Conservation (phyloP, 805 yeast species). For the Ogataea neopini region DNA sequence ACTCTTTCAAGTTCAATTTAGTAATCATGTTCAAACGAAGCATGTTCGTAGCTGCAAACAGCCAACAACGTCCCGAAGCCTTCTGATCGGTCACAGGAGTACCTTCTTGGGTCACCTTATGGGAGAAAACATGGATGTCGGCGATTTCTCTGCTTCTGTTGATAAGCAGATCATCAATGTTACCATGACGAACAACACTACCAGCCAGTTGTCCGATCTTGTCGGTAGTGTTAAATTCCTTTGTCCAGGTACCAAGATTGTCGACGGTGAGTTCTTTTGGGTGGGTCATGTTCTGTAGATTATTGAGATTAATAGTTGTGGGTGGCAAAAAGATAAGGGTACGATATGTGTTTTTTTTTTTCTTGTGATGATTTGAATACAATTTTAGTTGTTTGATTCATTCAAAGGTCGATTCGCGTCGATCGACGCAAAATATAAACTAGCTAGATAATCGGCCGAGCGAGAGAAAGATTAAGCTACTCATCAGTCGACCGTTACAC, state of each 20-base stretch:
- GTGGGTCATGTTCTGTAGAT: slow-evolving; percentile 10
- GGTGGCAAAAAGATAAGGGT: background rate
- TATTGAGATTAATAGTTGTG: background rate
- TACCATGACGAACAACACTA: slow-evolving; percentile 35
- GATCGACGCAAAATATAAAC: slow-evolving; percentile 3
- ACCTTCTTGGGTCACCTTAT: slow-evolving; percentile 49
- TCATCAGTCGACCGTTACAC: too few relatives aligned
- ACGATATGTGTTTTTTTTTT: background rate
- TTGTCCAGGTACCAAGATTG: slow-evolving; percentile 30
- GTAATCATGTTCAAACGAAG: slow-evolving; percentile 63
- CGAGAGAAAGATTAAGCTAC: too few relatives aligned
- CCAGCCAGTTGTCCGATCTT: slow-evolving; percentile 34
- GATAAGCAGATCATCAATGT: slow-evolving; percentile 42
- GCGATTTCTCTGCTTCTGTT: slow-evolving; percentile 35
- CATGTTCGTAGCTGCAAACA: slow-evolving; percentile 79
- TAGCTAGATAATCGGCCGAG: background rate
- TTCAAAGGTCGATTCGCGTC: background rate
- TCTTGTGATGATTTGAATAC: background rate
- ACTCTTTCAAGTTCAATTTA: slow-evolving; percentile 61
- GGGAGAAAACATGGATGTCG: slow-evolving; percentile 42
- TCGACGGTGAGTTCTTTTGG: slow-evolving; percentile 17
- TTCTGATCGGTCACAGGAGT: slow-evolving; percentile 73
- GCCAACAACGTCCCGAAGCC: slow-evolving; percentile 84
- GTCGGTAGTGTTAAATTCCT: slow-evolving; percentile 28
- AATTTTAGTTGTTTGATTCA: background rate